phyloP scores from a whole-genome alignment of 1,284 basidiomycete genomes.

The Tilletia setariae region DNA sequence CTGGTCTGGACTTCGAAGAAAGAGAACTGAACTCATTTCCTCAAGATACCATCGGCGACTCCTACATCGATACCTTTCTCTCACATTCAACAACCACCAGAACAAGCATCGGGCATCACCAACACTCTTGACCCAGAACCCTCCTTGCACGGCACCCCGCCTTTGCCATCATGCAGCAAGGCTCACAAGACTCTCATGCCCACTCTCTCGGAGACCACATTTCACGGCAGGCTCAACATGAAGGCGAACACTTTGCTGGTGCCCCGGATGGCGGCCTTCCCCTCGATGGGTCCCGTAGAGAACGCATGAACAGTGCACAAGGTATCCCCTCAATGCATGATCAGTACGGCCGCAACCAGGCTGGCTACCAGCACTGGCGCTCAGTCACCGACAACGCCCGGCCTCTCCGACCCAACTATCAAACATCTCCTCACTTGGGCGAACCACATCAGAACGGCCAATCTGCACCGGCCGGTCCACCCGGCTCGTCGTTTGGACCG shows the following conservation, averaged over 20 bases:
- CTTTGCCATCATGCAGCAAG: neutral
- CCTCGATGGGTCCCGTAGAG: neutral
- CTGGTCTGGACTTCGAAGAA: too few species aligned
- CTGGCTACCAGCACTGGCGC: neutral
- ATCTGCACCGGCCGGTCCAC: neutral
- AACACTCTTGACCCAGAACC: too few species aligned
- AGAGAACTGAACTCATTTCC: too few species aligned
- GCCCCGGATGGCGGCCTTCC: neutral
- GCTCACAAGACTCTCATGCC: neutral
- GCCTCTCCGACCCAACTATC: neutral
- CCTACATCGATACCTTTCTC: too few species aligned
- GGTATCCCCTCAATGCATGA: neutral
- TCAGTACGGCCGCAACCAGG: neutral
- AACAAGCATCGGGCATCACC: too few species aligned
- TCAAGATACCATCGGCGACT: too few species aligned
- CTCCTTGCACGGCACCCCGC: too few species aligned
- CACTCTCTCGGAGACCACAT: neutral
- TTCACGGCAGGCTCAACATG: neutral
- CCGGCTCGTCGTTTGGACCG: neutral
- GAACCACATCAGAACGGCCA: neutral
- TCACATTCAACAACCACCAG: too few species aligned
- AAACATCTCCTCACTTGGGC: neutral
- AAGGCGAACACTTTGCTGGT: neutral
- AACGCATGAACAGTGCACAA: slow-evolving; percentile 13
- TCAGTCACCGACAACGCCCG: slow-evolving; percentile 4